phyloP scores from a whole-genome alignment of 1,139 yeast species.

The Yamadazyma taylorii region DNA sequence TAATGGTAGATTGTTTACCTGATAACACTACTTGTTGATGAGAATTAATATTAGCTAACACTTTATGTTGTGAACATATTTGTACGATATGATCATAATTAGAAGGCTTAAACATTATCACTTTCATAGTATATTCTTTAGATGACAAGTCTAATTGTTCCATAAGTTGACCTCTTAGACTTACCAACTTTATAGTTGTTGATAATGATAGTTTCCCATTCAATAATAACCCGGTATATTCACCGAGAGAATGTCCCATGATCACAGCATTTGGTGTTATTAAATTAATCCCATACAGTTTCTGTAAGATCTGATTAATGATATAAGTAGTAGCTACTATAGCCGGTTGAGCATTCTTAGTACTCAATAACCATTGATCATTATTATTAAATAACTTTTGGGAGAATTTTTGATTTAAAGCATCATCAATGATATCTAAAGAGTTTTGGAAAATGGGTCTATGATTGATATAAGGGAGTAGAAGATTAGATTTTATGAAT shows the following conservation, averaged over 20 bases:
- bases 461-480: constrained; percentile 23
- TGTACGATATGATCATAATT: constrained; percentile 21
- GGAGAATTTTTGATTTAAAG: constrained; percentile 55
- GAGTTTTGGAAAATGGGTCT: constrained; percentile 17
- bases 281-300: constrained; percentile 24
- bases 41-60: constrained; percentile 47
- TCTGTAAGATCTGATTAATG: constrained; percentile 28
- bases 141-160: constrained; percentile 28
- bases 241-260: constrained; percentile 64
- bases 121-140: constrained; percentile 37
- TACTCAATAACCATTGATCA: constrained; percentile 27
- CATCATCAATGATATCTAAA: constrained; percentile 56
- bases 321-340: constrained; percentile 50
- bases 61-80: constrained; percentile 19
- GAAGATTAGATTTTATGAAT: constrained; percentile 26
- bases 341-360: constrained; percentile 64
- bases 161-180: constrained; percentile 54
- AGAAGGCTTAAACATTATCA: constrained; percentile 27
- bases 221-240: constrained; percentile 50
- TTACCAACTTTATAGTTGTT: constrained; percentile 49
- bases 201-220: constrained; percentile 39
- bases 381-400: constrained; percentile 18
- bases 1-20: constrained; percentile 31
- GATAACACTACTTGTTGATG: constrained; percentile 44
- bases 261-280: constrained; percentile 24